phyloP scores from a whole-genome alignment of 2,329 filamentous ascomycete species.

The Pyrenophora graminea region DNA sequence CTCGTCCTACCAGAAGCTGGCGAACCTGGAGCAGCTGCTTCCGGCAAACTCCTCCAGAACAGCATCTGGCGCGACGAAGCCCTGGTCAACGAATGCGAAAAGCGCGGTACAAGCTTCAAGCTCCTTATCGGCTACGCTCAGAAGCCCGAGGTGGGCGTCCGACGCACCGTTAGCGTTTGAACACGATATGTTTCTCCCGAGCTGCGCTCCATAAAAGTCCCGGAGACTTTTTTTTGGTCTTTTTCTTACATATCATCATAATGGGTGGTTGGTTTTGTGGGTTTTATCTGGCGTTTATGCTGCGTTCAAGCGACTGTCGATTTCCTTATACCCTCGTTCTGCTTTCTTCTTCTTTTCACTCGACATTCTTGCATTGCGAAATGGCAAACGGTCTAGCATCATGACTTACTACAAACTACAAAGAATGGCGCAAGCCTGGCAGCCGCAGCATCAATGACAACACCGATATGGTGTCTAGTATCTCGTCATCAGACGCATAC shows the following conservation, averaged over 20 bases:
- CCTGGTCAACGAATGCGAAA: conserved; percentile 82
- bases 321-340: conserved; percentile 42
- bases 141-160: conserved; percentile 62
- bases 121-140: conserved; percentile 90
- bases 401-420: conserved; percentile 25
- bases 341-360: conserved; percentile 11
- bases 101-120: conserved; percentile 83
- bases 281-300: conserved; percentile 19
- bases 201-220: conserved; percentile 40
- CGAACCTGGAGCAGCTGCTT: conserved; percentile 41
- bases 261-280: conserved; percentile 17
- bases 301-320: conserved; percentile 44
- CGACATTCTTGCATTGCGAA: conserved; percentile 34
- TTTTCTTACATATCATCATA: conserved; percentile 13
- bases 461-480: not conserved
- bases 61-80: conserved; percentile 80
- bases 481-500: conserved; percentile 7
- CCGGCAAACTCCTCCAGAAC: conserved; percentile 49
- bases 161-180: conserved; percentile 57
- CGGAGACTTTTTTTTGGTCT: conserved; percentile 21
- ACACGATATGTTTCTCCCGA: conserved; percentile 24
- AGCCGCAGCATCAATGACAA: conserved; percentile 16
- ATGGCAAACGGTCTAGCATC: conserved; percentile 22
- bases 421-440: conserved; percentile 32
- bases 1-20: conserved; percentile 52